Conservation (phyloP, 805 yeast species). For the Metschnikowia noctiluminum region DNA sequence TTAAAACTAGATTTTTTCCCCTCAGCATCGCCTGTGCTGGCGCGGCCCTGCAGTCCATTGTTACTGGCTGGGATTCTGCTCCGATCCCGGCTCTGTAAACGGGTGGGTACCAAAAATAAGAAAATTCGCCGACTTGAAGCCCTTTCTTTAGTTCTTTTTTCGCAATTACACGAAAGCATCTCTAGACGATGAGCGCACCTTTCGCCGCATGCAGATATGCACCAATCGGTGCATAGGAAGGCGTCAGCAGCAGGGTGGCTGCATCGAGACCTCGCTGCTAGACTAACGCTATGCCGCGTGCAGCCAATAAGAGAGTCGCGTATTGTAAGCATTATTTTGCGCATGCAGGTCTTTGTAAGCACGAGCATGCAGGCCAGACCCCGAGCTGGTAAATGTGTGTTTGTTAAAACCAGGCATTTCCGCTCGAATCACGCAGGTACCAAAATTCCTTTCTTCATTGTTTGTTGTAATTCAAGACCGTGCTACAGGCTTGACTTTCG, state of each 20-base stretch:
- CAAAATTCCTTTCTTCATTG: background rate
- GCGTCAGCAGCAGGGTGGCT: slow-evolving; percentile 6
- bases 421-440: background rate
- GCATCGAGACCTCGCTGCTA: background rate
- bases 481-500: too few relatives aligned
- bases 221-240: slow-evolving; percentile 7
- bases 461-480: background rate
- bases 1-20: too few relatives aligned
- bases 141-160: too few relatives aligned
- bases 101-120: background rate
- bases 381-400: background rate
- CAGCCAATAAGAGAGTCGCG: slow-evolving; percentile 6
- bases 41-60: background rate
- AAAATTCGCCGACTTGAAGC: too few relatives aligned
- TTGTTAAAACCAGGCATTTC: background rate
- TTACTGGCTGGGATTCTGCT: background rate
- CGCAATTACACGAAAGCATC: background rate
- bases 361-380: background rate
- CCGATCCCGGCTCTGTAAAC: background rate
- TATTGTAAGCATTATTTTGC: slow-evolving; percentile 5
- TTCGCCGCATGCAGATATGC: background rate
- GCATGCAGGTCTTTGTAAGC: slow-evolving; percentile 7
- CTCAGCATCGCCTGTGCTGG: background rate
- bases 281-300: background rate
- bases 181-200: background rate